Evolutionary conservation across 2,329 filamentous ascomycete species (phyloP).

Genomic region (Aquanectria penicillioides): DNA sequence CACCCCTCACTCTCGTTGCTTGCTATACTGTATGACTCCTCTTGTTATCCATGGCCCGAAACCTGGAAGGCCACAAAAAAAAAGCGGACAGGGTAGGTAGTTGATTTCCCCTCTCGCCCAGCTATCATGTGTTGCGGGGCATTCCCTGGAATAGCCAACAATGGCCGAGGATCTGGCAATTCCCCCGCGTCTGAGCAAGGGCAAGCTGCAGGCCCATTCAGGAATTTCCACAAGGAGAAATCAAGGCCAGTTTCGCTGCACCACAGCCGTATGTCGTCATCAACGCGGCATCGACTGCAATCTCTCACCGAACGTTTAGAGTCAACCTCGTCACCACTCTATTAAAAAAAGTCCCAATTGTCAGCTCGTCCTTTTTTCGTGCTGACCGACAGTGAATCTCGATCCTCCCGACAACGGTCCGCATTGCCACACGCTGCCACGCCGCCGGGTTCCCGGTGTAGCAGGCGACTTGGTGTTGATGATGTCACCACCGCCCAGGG

Average conservation of each 20-base stretch:
- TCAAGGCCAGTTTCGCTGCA: not conserved
- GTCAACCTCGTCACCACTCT: not conserved
- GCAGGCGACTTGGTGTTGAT: not conserved
- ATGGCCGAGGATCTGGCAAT: not conserved
- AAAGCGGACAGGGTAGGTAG: too few relatives aligned
- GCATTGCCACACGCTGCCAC: not conserved
- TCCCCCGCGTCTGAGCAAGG: constrained; percentile 3
- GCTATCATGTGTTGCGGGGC: constrained; percentile 6
- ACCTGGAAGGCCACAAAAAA: constrained; percentile 4
- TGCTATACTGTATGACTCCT: too few relatives aligned
- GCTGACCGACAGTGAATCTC: not conserved
- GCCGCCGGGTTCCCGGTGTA: not conserved
- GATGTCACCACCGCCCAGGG: not conserved
- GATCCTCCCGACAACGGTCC: not conserved
- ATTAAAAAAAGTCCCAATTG: not conserved
- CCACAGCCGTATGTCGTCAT: too few relatives aligned
- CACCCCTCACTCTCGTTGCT: not conserved
- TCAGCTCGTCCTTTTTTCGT: not conserved
- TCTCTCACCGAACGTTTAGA: too few relatives aligned
- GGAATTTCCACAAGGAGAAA: constrained; percentile 2
- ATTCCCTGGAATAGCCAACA: not conserved
- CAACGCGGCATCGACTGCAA: too few relatives aligned
- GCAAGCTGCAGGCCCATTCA: too few relatives aligned
- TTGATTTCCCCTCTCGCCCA: not conserved
- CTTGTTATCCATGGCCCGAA: not conserved